A percentile compares a stretch with the other conserved stretches of the same genome.
phyloP scores from a whole-genome alignment of 257 asterid genomes.

The Jaltomata sinuosa region DNA sequence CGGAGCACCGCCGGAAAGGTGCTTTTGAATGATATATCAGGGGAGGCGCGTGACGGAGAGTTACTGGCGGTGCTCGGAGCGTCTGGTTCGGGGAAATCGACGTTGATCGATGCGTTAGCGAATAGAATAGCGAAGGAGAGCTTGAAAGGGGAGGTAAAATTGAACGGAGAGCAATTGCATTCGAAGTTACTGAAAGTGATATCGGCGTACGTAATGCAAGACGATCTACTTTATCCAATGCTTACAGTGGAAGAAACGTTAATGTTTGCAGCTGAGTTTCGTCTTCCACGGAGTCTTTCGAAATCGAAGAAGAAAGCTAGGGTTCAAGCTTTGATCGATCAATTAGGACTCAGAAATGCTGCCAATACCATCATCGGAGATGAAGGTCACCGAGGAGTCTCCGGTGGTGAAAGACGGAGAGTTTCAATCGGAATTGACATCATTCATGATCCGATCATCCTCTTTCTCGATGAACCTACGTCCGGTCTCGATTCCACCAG shows the following conservation, averaged over 20 bases:
- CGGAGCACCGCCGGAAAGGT: too few species aligned
- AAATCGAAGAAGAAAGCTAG: slow-evolving; percentile 15
- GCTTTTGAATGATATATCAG: slow-evolving; percentile 30
- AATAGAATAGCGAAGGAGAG: slow-evolving; percentile 31
- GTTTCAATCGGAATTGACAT: slow-evolving; percentile 36
- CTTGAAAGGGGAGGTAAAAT: slow-evolving; percentile 28
- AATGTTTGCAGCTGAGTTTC: background rate
- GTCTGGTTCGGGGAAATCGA: slow-evolving; percentile 43
- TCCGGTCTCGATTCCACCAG: slow-evolving; percentile 42
- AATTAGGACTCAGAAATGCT: slow-evolving; percentile 14
- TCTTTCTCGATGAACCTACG: slow-evolving; percentile 38
- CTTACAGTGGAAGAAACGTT: background rate
- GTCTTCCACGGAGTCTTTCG: background rate
- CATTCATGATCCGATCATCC: slow-evolving; percentile 30
- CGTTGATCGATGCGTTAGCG: slow-evolving; percentile 40
- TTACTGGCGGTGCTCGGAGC: slow-evolving; percentile 42
- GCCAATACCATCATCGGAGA: slow-evolving; percentile 16
- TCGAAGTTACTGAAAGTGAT: slow-evolving; percentile 29
- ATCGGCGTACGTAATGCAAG: slow-evolving; percentile 27
- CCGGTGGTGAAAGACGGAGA: slow-evolving; percentile 33
- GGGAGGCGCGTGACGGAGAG: slow-evolving; percentile 43
- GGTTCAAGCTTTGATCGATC: slow-evolving; percentile 13
- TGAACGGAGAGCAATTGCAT: slow-evolving; percentile 30
- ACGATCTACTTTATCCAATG: background rate
- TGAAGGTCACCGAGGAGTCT: slow-evolving; percentile 27